Evolutionary conservation across 2,329 filamentous ascomycete genomes (phyloP).

Genomic region (Sphaceloma murrayae): DNA sequence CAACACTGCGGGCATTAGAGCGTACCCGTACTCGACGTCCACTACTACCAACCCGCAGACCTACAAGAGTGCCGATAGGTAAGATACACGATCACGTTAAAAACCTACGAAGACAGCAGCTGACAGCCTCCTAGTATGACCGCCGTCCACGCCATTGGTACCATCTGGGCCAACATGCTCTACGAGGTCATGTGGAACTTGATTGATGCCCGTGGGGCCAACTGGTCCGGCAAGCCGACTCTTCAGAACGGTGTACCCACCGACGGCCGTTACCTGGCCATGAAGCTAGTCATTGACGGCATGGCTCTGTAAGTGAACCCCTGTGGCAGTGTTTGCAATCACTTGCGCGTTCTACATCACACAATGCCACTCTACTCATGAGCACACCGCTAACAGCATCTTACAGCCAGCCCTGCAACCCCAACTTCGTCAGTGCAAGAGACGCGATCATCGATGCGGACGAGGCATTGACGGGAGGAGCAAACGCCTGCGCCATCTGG

Average conservation of each 20-base stretch:
- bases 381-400: not conserved
- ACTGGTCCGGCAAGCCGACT: conserved; percentile 33
- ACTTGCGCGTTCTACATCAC: too few species aligned
- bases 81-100: conserved; percentile 27
- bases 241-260: conserved; percentile 41
- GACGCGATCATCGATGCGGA: conserved; percentile 50
- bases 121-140: conserved; percentile 7
- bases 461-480: conserved; percentile 41
- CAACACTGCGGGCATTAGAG: conserved; percentile 38
- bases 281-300: conserved; percentile 46
- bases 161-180: conserved; percentile 44
- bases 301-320: conserved; percentile 37
- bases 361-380: not conserved
- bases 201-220: conserved; percentile 48
- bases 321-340: not conserved
- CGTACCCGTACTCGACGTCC: conserved; percentile 44
- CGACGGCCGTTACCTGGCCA: conserved; percentile 43
- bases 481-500: conserved; percentile 46
- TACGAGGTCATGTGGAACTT: conserved; percentile 52
- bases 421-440: conserved; percentile 44
- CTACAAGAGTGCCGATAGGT: conserved; percentile 31
- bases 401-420: conserved; percentile 45
- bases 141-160: conserved; percentile 42
- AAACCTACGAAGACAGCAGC: not conserved
- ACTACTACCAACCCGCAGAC: conserved; percentile 42